Conservation (phyloP, 495 filamentous ascomycete species). For the Sordaria brevicollis region DNA sequence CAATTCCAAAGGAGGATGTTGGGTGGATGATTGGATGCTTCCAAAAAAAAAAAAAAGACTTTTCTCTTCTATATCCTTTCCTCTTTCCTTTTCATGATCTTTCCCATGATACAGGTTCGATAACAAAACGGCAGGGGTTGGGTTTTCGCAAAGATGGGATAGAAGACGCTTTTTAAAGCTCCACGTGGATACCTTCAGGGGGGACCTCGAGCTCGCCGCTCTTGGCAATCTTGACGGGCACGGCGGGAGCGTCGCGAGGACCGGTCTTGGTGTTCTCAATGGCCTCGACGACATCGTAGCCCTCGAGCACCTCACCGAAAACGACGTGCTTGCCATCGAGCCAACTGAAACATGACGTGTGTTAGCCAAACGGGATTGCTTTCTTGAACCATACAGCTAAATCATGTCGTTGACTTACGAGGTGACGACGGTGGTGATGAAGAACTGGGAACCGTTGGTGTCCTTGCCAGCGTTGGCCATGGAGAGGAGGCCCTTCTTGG, state of each 20-base stretch:
- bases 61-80: conserved; percentile 1
- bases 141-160: not conserved
- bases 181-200: conserved; percentile 95
- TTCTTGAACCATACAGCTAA: not conserved
- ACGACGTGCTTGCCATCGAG: conserved; percentile 85
- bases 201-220: conserved; percentile 85
- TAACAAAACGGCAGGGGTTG: not conserved
- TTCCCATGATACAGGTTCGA: not conserved
- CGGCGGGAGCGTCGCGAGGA: conserved; percentile 57
- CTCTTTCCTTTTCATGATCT: conserved; percentile 3
- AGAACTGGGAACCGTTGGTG: conserved; percentile 99
- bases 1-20: conserved; percentile 5
- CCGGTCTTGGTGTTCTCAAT: conserved; percentile 73
- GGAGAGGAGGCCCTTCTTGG: conserved; percentile 52
- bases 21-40: not conserved
- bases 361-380: conserved; percentile 18
- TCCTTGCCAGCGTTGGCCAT: conserved; percentile 98
- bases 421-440: conserved; percentile 81
- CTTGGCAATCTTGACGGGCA: conserved; percentile 81
- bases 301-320: conserved; percentile 85
- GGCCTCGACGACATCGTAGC: conserved; percentile 79
- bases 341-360: conserved; percentile 45
- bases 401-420: conserved; percentile 45
- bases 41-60: conserved; percentile 2
- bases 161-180: conserved; percentile 56